Conservation (phyloP, 208 protist genomes). For the Trypanosoma cruzi region DNA sequence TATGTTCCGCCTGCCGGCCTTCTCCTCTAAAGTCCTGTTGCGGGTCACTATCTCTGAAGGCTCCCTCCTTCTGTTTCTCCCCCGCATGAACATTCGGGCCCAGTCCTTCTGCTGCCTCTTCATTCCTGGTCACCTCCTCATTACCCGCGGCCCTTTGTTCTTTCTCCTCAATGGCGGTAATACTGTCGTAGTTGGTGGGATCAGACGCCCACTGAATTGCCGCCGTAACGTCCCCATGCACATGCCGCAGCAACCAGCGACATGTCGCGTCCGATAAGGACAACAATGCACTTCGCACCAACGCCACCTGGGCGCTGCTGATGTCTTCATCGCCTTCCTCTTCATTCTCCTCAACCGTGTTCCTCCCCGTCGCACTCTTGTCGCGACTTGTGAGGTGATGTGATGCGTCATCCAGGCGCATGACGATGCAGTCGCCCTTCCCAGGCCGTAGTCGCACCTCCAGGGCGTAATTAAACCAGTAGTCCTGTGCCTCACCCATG, state of each 20-base stretch:
- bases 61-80: too few species aligned
- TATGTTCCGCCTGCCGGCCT: too few species aligned
- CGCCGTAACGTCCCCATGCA: constrained; percentile 20
- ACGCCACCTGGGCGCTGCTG: constrained; percentile 32
- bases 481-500: constrained; percentile 40
- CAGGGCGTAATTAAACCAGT: constrained; percentile 75
- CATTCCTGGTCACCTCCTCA: neutral
- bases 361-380: neutral
- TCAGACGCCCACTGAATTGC: constrained; percentile 32
- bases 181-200: constrained; percentile 18
- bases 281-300: constrained; percentile 38
- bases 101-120: too few species aligned
- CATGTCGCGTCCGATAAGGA: constrained; percentile 35
- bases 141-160: neutral
- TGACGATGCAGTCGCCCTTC: constrained; percentile 17
- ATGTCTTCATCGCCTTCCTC: neutral
- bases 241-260: constrained; percentile 23
- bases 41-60: too few species aligned
- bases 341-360: neutral
- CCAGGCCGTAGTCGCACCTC: constrained; percentile 42
- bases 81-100: too few species aligned
- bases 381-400: neutral
- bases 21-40: too few species aligned
- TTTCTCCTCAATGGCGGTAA: constrained; percentile 15
- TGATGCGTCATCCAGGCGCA: neutral